These are phyloP conservation scores for Aspergillus intermedius DNA, from an alignment of 2,329 filamentous ascomycete species.

Conservation along the genomic window DNA sequence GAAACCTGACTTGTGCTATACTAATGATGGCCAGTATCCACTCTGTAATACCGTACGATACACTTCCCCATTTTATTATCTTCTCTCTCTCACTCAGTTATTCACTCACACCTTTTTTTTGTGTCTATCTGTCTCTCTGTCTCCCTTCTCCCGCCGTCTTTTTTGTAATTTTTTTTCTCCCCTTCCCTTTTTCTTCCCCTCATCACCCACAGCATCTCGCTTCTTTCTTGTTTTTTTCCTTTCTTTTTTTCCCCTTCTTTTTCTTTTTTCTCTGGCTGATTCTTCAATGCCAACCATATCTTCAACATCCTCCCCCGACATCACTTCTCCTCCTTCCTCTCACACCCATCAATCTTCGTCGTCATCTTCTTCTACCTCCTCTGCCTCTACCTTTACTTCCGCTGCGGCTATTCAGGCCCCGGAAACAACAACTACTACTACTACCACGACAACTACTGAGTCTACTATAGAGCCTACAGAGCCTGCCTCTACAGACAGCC, in stretches of 20 bases:
- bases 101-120: no score
- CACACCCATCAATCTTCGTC: slow-evolving; percentile 21
- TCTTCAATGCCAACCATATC: slow-evolving; percentile 40
- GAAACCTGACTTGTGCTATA: no score
- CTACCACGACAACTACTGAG: slow-evolving; percentile 8
- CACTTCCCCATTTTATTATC: slow-evolving; percentile 2
- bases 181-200: slow-evolving; percentile 2
- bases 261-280: slow-evolving; percentile 26
- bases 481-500: background rate
- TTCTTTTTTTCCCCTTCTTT: slow-evolving; percentile 14
- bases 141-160: slow-evolving; percentile 2
- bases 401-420: background rate
- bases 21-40: no score
- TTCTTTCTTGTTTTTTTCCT: slow-evolving; percentile 6
- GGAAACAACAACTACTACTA: background rate
- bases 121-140: slow-evolving; percentile 4
- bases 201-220: background rate
- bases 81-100: slow-evolving; percentile 1
- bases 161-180: slow-evolving; percentile 4
- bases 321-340: slow-evolving; percentile 32
- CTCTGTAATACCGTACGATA: background rate
- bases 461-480: slow-evolving; percentile 15
- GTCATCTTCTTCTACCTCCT: slow-evolving; percentile 14
- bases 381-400: slow-evolving; percentile 8
- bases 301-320: slow-evolving; percentile 26